Conservation (phyloP, 345 rosid genomes). For the Ceriops zippeliana region DNA sequence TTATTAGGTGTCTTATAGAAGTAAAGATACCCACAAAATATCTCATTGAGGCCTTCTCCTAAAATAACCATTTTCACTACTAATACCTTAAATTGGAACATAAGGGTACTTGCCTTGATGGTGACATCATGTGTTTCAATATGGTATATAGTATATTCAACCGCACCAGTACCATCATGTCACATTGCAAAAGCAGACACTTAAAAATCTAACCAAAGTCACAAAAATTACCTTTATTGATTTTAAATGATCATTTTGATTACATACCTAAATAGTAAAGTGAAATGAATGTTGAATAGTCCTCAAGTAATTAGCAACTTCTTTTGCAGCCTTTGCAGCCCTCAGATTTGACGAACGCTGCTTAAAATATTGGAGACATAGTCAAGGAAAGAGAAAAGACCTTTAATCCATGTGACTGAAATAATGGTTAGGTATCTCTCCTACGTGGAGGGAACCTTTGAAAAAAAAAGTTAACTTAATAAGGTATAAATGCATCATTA, state of each 20-base stretch:
- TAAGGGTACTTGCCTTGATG: conserved; percentile 61
- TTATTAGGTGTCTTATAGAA: conserved; percentile 94
- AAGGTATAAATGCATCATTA: no score
- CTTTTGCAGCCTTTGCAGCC: conserved; percentile 74
- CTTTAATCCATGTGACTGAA: neutral
- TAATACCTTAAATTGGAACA: conserved; percentile 85
- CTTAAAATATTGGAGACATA: conserved; percentile 5
- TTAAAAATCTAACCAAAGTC: no score
- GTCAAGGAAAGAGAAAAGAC: neutral
- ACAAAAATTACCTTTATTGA: neutral
- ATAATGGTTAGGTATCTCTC: neutral
- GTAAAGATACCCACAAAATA: conserved; percentile 89
- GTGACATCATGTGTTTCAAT: conserved; percentile 86
- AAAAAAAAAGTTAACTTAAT: no score
- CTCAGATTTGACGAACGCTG: conserved; percentile 45
- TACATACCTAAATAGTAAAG: conserved; percentile 75
- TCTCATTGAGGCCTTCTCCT: conserved; percentile 88
- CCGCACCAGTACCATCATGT: conserved; percentile 7
- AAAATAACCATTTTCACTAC: conserved; percentile 97
- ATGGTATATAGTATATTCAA: conserved; percentile 63
- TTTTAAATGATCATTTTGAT: neutral
- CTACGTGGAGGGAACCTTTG: no score
- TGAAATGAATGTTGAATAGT: conserved; percentile 91
- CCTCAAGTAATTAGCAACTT: conserved; percentile 84
- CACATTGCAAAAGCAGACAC: no score